These are phyloP conservation scores for Solanum chilense DNA, from an alignment of 257 asterid species.

Conservation along the genomic window DNA sequence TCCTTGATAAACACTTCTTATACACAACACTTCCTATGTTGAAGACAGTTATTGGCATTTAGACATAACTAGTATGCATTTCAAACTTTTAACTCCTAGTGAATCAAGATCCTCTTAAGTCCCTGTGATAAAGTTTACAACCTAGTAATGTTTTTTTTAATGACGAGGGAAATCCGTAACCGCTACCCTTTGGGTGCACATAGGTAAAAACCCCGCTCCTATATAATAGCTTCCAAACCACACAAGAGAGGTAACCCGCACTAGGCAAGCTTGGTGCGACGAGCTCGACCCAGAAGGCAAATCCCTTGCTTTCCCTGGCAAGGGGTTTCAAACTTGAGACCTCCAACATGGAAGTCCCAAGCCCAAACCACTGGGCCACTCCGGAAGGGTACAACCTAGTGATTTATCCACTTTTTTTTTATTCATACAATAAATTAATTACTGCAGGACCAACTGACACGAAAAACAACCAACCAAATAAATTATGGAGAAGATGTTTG, in stretches of 20 bases:
- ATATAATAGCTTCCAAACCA: no score
- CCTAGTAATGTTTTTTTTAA: no score
- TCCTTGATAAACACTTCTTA: neutral
- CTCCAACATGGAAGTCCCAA: no score
- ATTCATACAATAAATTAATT: neutral
- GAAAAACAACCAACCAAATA: neutral
- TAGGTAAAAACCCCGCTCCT: no score
- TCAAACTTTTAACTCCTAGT: neutral
- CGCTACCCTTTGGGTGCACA: no score
- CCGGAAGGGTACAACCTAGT: neutral
- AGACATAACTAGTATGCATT: neutral
- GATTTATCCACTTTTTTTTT: neutral
- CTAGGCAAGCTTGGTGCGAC: no score
- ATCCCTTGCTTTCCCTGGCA: no score
- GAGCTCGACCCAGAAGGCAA: no score
- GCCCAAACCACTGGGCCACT: no score
- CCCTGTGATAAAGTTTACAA: neutral
- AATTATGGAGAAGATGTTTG: neutral
- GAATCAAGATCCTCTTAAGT: neutral
- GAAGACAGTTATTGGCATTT: neutral
- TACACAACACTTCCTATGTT: neutral
- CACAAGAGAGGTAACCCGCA: no score
- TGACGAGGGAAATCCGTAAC: no score
- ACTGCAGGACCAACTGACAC: neutral
- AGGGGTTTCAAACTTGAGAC: no score